These are phyloP conservation scores for Knoxia roxburghii DNA, from an alignment of 257 asterid genomes.

Conservation along the genomic window DNA sequence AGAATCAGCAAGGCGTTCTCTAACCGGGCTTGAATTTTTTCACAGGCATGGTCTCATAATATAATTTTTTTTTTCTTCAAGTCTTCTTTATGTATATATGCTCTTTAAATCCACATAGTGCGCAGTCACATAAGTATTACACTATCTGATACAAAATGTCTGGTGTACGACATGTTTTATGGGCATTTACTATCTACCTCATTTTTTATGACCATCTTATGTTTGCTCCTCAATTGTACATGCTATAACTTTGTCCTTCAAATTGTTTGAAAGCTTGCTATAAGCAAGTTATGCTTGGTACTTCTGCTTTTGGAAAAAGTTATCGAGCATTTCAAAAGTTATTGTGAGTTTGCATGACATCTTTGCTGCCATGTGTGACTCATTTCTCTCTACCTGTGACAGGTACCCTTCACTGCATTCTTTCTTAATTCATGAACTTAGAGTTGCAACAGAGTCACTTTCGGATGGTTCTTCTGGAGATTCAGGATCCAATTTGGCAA, in stretches of 20 bases:
- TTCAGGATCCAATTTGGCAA: constrained; percentile 53
- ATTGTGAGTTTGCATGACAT: neutral
- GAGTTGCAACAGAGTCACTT: constrained; percentile 72
- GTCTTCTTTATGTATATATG: too few relatives aligned
- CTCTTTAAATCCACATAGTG: too few relatives aligned
- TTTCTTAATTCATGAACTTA: constrained; percentile 69
- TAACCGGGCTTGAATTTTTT: constrained; percentile 91
- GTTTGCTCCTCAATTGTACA: neutral
- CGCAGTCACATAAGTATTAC: too few relatives aligned
- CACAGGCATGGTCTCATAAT: constrained; percentile 53
- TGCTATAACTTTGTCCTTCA: neutral
- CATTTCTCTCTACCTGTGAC: constrained; percentile 16
- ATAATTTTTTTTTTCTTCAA: constrained; percentile 10
- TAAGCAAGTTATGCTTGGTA: neutral
- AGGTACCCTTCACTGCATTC: constrained; percentile 93
- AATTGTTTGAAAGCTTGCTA: too few relatives aligned
- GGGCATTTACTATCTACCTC: neutral
- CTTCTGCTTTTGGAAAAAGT: neutral
- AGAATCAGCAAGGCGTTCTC: constrained; percentile 84
- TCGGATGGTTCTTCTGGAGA: constrained; percentile 46
- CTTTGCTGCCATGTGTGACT: constrained; percentile 2
- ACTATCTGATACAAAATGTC: too few relatives aligned
- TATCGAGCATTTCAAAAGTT: neutral
- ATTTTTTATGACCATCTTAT: too few relatives aligned
- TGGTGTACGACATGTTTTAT: neutral